Evolutionary conservation across 345 rosid genomes (phyloP), one percentile per base, ranked within the genome.

Genomic region (Pugionium dolabratum): DNA sequence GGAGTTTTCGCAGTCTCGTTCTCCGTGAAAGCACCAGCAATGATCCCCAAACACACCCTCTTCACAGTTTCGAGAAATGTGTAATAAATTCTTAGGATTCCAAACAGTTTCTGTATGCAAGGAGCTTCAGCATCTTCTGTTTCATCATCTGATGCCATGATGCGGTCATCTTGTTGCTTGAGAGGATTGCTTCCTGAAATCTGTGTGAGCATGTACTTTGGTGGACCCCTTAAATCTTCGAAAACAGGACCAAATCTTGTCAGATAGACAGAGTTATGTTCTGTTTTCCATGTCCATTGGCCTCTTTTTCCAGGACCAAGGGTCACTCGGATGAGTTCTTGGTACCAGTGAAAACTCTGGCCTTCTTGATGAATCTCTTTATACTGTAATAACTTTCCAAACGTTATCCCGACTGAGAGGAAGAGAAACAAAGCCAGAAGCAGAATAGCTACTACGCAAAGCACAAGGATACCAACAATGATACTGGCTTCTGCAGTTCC

Each of bases 81-180:
- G 80, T 89, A 92, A 81, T 89, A 89, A 67, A 89, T 92, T 76
- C 98, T 84, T n/a, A 89, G 93, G 46, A 92, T 81, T 42, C 98
- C 98, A 48, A 89, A 92, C 36, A 92, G 70, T 71, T 85, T 92
- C 78, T 92, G 98, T 61, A 89, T 86, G 55, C 87, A 83, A 43
- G 98, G 95, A 25, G 96, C 96, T 79, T 89, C 98, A 2, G 98
- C 94, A 58, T 93, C 97, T 66, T 90, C 98, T 11, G 83, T 93
- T 80, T 90, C 98, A 67, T 93, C 98, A 41, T 93, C 96, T 0
- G 98, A 87, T 37, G 85, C 93, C 33, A 89, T 92, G 71, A 92
- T 89, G 1, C 75, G 66, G 51, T 84, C 96, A 33, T 78, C 75
- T 36, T 31, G 29, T 40, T 59, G 85, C 71, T 54, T 86, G 25